phyloP scores from a whole-genome alignment of 805 yeast species.

The Sugiyamaella americana region DNA sequence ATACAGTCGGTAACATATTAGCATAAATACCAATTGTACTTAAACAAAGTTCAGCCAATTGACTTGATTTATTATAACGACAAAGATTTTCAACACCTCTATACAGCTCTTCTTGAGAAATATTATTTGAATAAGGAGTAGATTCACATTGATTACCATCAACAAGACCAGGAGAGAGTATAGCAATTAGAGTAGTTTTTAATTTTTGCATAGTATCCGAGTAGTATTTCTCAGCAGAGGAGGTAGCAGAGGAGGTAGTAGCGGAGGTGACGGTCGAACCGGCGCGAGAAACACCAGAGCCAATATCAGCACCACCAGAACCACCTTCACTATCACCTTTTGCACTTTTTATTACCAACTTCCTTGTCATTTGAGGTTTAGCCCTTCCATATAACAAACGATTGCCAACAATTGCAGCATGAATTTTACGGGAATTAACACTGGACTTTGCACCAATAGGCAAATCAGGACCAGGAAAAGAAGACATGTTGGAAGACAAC shows the following conservation, averaged over 20 bases:
- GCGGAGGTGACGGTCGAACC: not conserved
- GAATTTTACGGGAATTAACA: not conserved
- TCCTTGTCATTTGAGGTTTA: constrained; percentile 1
- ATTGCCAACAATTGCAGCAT: not conserved
- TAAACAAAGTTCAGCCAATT: constrained; percentile 21
- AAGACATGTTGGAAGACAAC: not conserved
- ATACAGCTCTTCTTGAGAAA: constrained; percentile 28
- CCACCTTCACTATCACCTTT: not conserved
- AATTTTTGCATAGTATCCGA: constrained; percentile 15
- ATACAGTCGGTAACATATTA: not conserved
- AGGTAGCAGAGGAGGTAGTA: not conserved
- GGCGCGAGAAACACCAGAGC: not conserved
- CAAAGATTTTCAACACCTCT: constrained; percentile 29
- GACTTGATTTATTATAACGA: constrained; percentile 22
- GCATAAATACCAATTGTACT: constrained; percentile 13
- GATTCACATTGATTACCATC: constrained; percentile 1
- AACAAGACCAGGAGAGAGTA: constrained; percentile 6
- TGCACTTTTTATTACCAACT: constrained; percentile 4
- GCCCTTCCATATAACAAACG: constrained; percentile 6
- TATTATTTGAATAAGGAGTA: not conserved
- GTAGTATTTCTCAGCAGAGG: constrained; percentile 9
- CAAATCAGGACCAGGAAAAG: constrained; percentile 12
- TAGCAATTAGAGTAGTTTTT: constrained; percentile 14
- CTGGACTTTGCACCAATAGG: not conserved
- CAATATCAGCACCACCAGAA: not conserved